Evolutionary conservation across 2,329 filamentous ascomycete species (phyloP).

Genomic region (Aspergillus sp.): DNA sequence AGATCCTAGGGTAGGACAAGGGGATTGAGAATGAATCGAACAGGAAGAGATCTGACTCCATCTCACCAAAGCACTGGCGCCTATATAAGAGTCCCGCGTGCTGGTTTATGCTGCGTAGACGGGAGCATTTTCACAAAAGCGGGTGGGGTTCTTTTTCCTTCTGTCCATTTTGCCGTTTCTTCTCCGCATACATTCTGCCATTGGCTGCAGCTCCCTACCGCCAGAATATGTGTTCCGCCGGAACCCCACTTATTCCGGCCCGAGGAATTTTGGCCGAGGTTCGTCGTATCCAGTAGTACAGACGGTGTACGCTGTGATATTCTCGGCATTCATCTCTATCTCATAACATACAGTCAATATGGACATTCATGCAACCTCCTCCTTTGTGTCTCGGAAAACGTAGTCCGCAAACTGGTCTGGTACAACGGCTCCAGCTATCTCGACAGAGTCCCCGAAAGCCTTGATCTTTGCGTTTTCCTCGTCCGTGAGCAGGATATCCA

Average conservation of each 20-base stretch:
- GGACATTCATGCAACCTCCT: neutral
- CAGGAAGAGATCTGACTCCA: neutral
- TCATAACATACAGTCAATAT: neutral
- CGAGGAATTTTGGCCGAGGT: constrained; percentile 16
- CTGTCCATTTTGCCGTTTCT: constrained; percentile 16
- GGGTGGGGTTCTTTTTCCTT: constrained; percentile 20
- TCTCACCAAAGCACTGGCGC: neutral
- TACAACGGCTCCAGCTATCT: neutral
- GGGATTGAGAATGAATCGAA: neutral
- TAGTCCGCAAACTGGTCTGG: neutral
- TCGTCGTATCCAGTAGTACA: neutral
- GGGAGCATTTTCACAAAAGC: constrained; percentile 31
- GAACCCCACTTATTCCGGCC: constrained; percentile 10
- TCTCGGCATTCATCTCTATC: no score
- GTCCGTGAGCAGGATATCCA: neutral
- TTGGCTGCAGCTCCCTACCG: neutral
- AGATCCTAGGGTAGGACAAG: neutral
- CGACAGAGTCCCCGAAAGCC: neutral
- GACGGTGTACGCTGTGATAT: no score
- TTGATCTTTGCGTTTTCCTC: neutral
- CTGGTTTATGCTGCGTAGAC: constrained; percentile 47
- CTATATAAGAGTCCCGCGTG: constrained; percentile 26
- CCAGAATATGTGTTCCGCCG: constrained; percentile 4
- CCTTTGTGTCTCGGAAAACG: neutral
- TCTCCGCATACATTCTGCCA: neutral